Conservation (phyloP, 1,284 basidiomycete species). For the Abortiporus biennis region DNA sequence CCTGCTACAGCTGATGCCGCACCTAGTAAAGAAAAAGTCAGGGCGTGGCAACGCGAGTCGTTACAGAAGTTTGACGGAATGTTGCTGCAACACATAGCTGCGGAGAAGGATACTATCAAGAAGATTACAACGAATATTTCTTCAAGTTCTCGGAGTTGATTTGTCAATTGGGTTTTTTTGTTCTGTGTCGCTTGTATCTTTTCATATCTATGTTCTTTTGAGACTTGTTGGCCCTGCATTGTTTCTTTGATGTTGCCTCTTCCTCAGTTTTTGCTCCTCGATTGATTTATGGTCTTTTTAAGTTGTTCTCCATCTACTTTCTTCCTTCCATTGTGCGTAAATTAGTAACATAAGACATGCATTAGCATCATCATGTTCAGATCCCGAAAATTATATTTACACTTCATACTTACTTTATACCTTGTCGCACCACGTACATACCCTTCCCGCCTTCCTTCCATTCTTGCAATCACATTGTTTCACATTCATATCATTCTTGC, state of each 20-base stretch:
- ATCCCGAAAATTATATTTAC: too few species aligned
- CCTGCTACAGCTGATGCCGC: slow-evolving; percentile 17
- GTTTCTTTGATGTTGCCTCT: background rate
- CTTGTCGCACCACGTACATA: background rate
- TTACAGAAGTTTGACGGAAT: slow-evolving; percentile 64
- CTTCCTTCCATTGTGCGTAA: background rate
- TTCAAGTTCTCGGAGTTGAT: slow-evolving; percentile 6
- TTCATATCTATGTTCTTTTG: background rate
- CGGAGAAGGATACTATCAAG: slow-evolving; percentile 66
- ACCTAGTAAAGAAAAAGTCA: slow-evolving; percentile 13
- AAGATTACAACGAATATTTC: slow-evolving; percentile 48
- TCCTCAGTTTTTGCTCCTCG: background rate
- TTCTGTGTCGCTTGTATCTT: slow-evolving; percentile 3
- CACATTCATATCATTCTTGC: background rate
- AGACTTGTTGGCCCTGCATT: background rate
- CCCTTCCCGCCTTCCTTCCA: background rate
- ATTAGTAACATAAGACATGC: too few species aligned
- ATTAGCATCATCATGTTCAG: too few species aligned
- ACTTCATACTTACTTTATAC: too few species aligned
- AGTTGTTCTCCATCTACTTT: background rate
- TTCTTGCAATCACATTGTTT: background rate
- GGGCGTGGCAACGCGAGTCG: slow-evolving; percentile 44
- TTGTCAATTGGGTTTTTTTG: background rate
- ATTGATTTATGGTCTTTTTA: background rate
- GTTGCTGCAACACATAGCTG: slow-evolving; percentile 68